Conservation (phyloP, 805 yeast genomes). For the Wickerhamiella occidentalis region DNA sequence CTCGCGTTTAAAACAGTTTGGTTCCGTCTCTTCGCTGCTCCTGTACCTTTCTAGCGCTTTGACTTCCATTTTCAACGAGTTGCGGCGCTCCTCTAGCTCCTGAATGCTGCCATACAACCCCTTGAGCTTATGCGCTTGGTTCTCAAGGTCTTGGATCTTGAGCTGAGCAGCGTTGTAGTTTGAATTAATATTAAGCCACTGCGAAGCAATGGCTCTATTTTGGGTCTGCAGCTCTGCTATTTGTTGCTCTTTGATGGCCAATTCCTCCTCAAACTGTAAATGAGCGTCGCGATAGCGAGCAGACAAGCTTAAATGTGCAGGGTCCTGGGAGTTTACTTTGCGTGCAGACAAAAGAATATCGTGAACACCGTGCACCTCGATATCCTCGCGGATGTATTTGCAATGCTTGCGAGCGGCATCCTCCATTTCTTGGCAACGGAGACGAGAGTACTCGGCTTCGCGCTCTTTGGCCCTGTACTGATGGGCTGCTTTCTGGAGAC, state of each 20-base stretch:
- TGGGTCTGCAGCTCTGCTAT: background rate
- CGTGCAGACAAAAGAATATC: background rate
- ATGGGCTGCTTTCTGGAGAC: background rate
- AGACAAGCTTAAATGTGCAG: background rate
- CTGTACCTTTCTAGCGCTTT: background rate
- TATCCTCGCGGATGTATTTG: background rate
- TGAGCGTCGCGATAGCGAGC: background rate
- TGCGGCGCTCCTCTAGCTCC: background rate
- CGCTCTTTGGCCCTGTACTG: background rate
- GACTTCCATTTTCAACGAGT: background rate
- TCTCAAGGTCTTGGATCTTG: background rate
- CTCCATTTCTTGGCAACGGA: background rate
- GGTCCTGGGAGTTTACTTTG: background rate
- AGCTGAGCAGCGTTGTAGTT: background rate
- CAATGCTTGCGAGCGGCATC: background rate
- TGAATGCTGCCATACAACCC: background rate
- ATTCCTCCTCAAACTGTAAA: background rate
- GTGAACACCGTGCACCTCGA: background rate
- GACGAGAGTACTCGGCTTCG: background rate
- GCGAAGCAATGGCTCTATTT: background rate
- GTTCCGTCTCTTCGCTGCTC: background rate
- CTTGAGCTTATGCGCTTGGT: background rate
- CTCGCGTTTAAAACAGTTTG: too few relatives aligned
- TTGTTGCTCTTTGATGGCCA: background rate
- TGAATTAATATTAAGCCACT: background rate